Conservation (phyloP, 1,139 yeast genomes). For the Saccharomyces hybrid region DNA sequence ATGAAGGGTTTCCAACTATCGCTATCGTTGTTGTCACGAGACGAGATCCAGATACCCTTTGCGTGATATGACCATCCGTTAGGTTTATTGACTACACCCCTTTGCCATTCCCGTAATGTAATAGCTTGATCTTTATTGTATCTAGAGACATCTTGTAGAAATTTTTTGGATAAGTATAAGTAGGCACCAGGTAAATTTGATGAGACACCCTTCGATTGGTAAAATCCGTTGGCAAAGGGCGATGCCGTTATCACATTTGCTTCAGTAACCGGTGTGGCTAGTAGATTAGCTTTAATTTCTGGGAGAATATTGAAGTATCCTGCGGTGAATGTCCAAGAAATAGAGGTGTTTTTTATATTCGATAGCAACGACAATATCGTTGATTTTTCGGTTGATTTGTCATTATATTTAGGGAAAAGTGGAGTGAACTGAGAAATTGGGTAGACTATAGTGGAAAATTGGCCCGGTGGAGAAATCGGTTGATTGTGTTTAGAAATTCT, state of each 20-base stretch:
- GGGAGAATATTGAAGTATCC: constrained; percentile 94
- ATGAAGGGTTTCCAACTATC: constrained; percentile 53
- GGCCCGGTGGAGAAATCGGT: constrained; percentile 21
- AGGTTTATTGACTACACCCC: constrained; percentile 72
- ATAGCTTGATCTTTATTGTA: constrained; percentile 44
- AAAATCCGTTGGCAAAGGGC: constrained; percentile 89
- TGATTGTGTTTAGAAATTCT: constrained; percentile 28
- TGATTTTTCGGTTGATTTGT: constrained; percentile 74
- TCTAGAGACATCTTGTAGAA: constrained; percentile 47
- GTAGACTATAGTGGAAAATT: constrained; percentile 63
- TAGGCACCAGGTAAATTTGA: constrained; percentile 83
- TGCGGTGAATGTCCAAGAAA: constrained; percentile 86
- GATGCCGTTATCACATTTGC: constrained; percentile 85
- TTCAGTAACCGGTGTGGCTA: constrained; percentile 46
- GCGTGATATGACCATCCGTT: constrained; percentile 98
- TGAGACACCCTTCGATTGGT: constrained; percentile 74
- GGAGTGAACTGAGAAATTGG: constrained; percentile 93
- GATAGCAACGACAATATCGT: constrained; percentile 56
- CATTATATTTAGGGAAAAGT: constrained; percentile 43
- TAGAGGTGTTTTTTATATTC: constrained; percentile 46
- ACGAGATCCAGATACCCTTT: constrained; percentile 84
- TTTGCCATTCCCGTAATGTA: constrained; percentile 72
- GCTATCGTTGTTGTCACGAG: constrained; percentile 36
- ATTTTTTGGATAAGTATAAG: constrained; percentile 63
- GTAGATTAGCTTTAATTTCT: constrained; percentile 53